Percentiles rank a stretch among this genome's conserved stretches.
These are phyloP conservation scores for Alloteropsis semialata DNA, from an alignment of 176 grass and related monocot species.

Conservation along the genomic window DNA sequence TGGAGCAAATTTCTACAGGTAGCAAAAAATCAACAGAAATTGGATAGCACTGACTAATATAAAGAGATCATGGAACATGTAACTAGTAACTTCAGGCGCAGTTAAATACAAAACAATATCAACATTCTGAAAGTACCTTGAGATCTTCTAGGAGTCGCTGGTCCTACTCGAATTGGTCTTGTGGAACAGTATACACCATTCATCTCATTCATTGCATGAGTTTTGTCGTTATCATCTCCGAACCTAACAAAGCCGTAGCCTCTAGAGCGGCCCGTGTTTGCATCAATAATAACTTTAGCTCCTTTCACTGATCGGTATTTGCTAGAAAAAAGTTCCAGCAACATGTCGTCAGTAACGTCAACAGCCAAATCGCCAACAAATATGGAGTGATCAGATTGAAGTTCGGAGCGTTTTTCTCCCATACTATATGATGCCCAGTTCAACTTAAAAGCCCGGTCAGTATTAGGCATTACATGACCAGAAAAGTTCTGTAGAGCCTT, in stretches of 20 bases:
- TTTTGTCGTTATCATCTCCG: constrained; percentile 62
- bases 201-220: constrained; percentile 61
- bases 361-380: constrained; percentile 73
- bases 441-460: constrained; percentile 60
- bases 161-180: constrained; percentile 59
- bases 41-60: not conserved
- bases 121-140: constrained; percentile 36
- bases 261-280: constrained; percentile 62
- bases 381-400: constrained; percentile 65
- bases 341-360: constrained; percentile 61
- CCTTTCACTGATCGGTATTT: constrained; percentile 66
- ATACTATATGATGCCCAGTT: constrained; percentile 76
- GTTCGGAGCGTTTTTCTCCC: constrained; percentile 56
- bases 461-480: constrained; percentile 76
- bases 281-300: constrained; percentile 76
- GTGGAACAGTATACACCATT: constrained; percentile 64
- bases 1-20: not conserved
- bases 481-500: constrained; percentile 58
- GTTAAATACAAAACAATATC: constrained; percentile 9
- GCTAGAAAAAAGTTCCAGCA: constrained; percentile 58
- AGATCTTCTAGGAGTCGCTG: constrained; percentile 64
- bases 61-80: not conserved
- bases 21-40: not conserved
- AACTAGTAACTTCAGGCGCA: not conserved
- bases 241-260: constrained; percentile 73